These are phyloP conservation scores for Adansonia grandidieri DNA, from an alignment of 441 rosid species.

Conservation along the genomic window DNA sequence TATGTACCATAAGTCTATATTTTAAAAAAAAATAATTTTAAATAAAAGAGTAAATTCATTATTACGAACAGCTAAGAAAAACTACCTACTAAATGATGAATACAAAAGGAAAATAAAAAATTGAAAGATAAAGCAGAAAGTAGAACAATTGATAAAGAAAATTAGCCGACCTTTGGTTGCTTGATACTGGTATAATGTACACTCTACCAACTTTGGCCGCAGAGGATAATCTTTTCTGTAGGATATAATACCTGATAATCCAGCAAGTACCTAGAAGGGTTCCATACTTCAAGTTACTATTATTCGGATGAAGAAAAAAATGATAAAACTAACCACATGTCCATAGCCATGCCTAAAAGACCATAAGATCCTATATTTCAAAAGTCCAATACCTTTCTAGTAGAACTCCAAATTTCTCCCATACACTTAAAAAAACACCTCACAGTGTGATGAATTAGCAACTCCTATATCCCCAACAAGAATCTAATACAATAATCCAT, in stretches of 20 bases:
- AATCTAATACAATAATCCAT: conserved; percentile 59
- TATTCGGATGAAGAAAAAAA: conserved; percentile 25
- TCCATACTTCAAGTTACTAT: conserved; percentile 27
- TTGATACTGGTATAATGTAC: conserved; percentile 93
- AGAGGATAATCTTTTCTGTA: conserved; percentile 91
- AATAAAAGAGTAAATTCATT: background rate
- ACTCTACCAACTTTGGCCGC: conserved; percentile 94
- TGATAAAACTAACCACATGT: conserved; percentile 17
- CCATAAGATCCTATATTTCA: conserved; percentile 14
- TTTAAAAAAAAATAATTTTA: conserved; percentile 17
- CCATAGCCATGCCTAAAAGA: conserved; percentile 12
- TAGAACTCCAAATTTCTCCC: conserved; percentile 87
- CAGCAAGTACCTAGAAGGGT: conserved; percentile 64
- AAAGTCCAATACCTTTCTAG: conserved; percentile 65
- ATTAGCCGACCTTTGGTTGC: conserved; percentile 82
- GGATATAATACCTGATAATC: conserved; percentile 89
- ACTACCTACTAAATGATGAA: background rate
- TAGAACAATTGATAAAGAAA: conserved; percentile 23
- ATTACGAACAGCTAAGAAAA: background rate
- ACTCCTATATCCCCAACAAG: conserved; percentile 90
- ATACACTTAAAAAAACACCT: conserved; percentile 69
- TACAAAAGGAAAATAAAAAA: background rate
- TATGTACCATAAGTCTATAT: conserved; percentile 87
- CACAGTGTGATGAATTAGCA: conserved; percentile 89
- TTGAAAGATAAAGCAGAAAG: too few species aligned